Base-by-base conservation (phyloP, 164 flowering plant genomes). In the Cinnamomum micranthum region DNA sequence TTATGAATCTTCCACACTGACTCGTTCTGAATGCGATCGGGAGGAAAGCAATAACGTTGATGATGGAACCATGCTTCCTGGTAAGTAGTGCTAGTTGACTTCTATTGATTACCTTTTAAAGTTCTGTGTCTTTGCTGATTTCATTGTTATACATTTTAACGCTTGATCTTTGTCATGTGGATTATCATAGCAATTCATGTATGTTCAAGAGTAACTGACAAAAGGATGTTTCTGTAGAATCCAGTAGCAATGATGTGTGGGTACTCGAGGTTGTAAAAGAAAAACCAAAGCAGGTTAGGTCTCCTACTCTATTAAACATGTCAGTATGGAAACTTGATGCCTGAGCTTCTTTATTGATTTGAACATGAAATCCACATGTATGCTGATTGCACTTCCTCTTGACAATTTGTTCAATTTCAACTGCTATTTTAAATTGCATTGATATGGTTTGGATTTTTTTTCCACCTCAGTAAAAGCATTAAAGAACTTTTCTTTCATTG, bases 1-100 rank as follows among this genome's bases (percentile, higher is more conserved):
- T 65, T 76, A 35, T 4, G 71, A 79, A 14, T 47, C 41, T 5
- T 55, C 47, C 22, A 72, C 63, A 41, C 65, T 60, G 62, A 13
- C 50, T 35, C 52, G 80, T 72, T 75, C 80, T 64, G 52, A 78
- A 80, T 82, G 87, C 66, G 60, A 78, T 81, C 20, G 19, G 17
- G 41, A 67, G 41, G 20, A 25, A 31, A 25, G 41, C 27, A 28
- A 15, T 67, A 67, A 7, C 5, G 27, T 15, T 15, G 47, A 25
- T 28, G 41, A 67, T 11, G 27, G 35, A 17, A 67, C 14, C 20
- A 31, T 25, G 41, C 41, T 13, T 67, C 47, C 51, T 52, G 69
- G 62, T n/a, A 67, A 20, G 27, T 11, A 7, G 58, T 25, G 15
- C 69, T n/a, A 24, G 47, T 52, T 14, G 20, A 10, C 50, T 27